Evolutionary conservation across 306 rosid genomes (phyloP).

Genomic region (Trifolium fragiferum): DNA sequence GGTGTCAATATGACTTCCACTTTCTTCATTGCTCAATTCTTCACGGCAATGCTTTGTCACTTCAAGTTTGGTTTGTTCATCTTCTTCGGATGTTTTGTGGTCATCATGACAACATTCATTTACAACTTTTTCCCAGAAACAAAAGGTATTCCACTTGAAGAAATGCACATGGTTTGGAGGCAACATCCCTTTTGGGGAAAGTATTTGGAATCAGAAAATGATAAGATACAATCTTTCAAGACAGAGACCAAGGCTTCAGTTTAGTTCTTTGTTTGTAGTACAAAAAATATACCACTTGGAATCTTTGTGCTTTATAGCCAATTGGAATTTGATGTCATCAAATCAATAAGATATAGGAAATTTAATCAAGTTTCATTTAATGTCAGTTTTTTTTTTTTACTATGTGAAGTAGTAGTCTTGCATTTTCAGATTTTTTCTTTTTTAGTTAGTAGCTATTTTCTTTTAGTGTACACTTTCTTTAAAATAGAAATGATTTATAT

Average conservation of each 20-base stretch:
- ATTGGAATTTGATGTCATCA: not conserved
- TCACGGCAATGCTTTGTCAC: conserved; percentile 73
- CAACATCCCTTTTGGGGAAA: conserved; percentile 67
- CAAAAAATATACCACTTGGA: conserved; percentile 12
- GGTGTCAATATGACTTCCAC: conserved; percentile 73
- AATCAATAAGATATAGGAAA: not conserved
- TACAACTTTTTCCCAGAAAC: conserved; percentile 66
- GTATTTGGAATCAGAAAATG: conserved; percentile 36
- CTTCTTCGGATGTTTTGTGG: conserved; percentile 62
- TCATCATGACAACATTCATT: conserved; percentile 62
- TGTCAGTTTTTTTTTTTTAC: not conserved
- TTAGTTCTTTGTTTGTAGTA: not conserved
- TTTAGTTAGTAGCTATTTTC: too few species aligned
- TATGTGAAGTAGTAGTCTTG: not conserved
- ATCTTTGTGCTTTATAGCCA: not conserved
- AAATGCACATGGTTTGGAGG: conserved; percentile 64
- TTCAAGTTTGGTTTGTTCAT: conserved; percentile 71
- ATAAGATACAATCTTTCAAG: not conserved
- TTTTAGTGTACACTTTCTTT: not conserved
- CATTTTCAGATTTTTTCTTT: not conserved
- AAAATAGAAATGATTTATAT: not conserved
- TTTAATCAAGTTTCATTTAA: not conserved
- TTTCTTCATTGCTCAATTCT: conserved; percentile 65
- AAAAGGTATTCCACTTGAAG: conserved; percentile 77
- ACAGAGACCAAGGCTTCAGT: not conserved